These are phyloP conservation scores for Asterella californica DNA, from an alignment of 225 moss, liverwort and hornwort genomes.

Conservation along the genomic window DNA sequence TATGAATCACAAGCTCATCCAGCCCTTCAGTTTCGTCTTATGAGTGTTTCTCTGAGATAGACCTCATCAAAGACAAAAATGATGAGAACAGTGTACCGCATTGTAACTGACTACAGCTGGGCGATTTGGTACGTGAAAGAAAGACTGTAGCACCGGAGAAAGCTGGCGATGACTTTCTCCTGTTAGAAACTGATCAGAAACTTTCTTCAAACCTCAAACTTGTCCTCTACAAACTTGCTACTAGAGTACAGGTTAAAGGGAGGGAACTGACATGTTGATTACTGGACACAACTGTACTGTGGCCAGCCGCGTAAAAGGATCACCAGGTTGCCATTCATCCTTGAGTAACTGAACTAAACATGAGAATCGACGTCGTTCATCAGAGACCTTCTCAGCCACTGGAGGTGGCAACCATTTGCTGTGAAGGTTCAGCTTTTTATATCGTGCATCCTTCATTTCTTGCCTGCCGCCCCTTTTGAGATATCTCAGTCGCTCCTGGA, in stretches of 20 bases:
- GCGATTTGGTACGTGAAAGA: background rate
- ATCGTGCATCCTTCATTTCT: conserved; percentile 8
- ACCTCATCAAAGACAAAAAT: background rate
- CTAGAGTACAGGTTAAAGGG: conserved; percentile 1
- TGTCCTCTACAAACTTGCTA: background rate
- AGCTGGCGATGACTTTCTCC: background rate
- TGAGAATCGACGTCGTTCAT: conserved; percentile 60
- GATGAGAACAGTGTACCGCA: background rate
- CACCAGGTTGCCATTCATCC: conserved; percentile 42
- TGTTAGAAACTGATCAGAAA: background rate
- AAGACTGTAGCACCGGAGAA: background rate
- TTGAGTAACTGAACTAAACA: conserved; percentile 42
- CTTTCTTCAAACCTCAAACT: background rate
- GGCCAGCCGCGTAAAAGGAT: conserved; percentile 41
- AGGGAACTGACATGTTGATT: conserved; percentile 51
- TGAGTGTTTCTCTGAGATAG: background rate
- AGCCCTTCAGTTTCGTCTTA: background rate
- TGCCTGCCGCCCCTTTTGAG: background rate
- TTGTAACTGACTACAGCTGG: background rate
- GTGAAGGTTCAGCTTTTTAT: conserved; percentile 43
- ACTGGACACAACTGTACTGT: conserved; percentile 53
- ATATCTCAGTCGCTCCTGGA: background rate
- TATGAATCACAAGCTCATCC: background rate
- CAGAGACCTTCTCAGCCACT: conserved; percentile 47
- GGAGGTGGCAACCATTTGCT: conserved; percentile 59